A percentile compares a stretch with the other conserved stretches of the same genome.
Evolutionary conservation across 495 filamentous ascomycete genomes (phyloP).

Genomic region (Articulospora tetracladia): DNA sequence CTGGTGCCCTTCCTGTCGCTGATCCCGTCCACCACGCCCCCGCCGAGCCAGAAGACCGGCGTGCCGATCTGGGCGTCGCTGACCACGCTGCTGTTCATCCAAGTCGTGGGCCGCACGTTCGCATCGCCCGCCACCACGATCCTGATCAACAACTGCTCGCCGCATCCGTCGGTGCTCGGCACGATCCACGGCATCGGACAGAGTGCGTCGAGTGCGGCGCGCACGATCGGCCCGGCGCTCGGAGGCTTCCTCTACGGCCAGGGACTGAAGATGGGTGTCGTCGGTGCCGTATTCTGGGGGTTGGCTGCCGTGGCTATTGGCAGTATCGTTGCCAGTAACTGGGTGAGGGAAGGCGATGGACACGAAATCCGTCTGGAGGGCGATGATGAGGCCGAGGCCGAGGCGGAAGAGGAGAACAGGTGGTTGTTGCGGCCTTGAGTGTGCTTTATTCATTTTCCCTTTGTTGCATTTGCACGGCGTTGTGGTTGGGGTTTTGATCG

Average conservation of each 20-base stretch:
- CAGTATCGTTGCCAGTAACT: slow-evolving; percentile 57
- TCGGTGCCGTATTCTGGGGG: slow-evolving; percentile 78
- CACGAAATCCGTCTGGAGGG: slow-evolving; percentile 68
- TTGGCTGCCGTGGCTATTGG: slow-evolving; percentile 59
- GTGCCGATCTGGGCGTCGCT: slow-evolving; percentile 64
- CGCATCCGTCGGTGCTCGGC: slow-evolving; percentile 75
- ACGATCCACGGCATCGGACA: slow-evolving; percentile 81
- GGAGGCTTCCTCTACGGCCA: slow-evolving; percentile 69
- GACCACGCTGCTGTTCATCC: slow-evolving; percentile 61
- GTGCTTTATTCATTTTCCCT: neutral
- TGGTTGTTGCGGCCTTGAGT: slow-evolving; percentile 2
- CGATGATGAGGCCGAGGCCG: slow-evolving; percentile 50
- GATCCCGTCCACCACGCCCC: slow-evolving; percentile 56
- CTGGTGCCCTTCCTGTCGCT: slow-evolving; percentile 69
- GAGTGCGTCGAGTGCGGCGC: slow-evolving; percentile 63
- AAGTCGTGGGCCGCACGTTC: slow-evolving; percentile 79
- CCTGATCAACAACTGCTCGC: slow-evolving; percentile 78
- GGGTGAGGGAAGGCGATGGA: slow-evolving; percentile 70
- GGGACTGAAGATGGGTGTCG: slow-evolving; percentile 62
- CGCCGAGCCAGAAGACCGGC: slow-evolving; percentile 63
- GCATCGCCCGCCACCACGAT: slow-evolving; percentile 74
- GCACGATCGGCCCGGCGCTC: slow-evolving; percentile 72
- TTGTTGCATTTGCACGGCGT: neutral
- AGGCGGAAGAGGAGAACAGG: slow-evolving; percentile 21
- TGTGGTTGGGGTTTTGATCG: neutral